Conservation (phyloP, 768 basidiomycete genomes). For the Xanthoconium purpureum region DNA sequence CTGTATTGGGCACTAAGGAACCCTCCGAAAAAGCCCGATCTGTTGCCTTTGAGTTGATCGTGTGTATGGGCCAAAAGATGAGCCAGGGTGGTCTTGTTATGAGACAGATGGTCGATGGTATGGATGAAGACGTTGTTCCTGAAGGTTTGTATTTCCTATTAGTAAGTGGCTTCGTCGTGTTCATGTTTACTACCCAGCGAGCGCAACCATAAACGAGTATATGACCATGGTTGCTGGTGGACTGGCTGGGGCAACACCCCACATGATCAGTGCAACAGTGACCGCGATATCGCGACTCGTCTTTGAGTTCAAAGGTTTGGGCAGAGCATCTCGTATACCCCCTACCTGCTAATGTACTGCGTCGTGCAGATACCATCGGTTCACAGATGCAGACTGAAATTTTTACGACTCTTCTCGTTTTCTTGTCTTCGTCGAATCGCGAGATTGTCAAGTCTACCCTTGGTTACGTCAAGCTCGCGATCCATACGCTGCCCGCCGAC, state of each 20-base stretch:
- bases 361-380: constrained; percentile 58
- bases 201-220: constrained; percentile 84
- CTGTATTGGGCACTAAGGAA: constrained; percentile 93
- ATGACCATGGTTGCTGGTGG: constrained; percentile 97
- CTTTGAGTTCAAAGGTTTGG: constrained; percentile 90
- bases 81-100: constrained; percentile 78
- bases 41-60: constrained; percentile 86
- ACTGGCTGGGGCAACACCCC: constrained; percentile 86
- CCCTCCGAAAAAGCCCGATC: constrained; percentile 88
- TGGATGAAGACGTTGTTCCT: constrained; percentile 65
- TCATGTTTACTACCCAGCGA: constrained; percentile 38
- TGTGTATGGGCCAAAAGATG: constrained; percentile 94
- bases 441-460: constrained; percentile 97
- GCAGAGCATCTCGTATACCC: neutral
- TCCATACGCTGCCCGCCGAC: constrained; percentile 76
- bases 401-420: constrained; percentile 81
- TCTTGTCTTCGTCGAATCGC: constrained; percentile 90
- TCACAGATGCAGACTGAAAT: constrained; percentile 77
- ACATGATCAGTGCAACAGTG: constrained; percentile 97
- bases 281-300: constrained; percentile 91
- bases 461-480: constrained; percentile 90
- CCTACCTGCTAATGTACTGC: neutral
- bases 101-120: constrained; percentile 72
- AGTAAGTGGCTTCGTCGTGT: neutral
- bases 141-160: constrained; percentile 33